Conservation (phyloP, 345 rosid species). For the Eucalyptus microcorys region DNA sequence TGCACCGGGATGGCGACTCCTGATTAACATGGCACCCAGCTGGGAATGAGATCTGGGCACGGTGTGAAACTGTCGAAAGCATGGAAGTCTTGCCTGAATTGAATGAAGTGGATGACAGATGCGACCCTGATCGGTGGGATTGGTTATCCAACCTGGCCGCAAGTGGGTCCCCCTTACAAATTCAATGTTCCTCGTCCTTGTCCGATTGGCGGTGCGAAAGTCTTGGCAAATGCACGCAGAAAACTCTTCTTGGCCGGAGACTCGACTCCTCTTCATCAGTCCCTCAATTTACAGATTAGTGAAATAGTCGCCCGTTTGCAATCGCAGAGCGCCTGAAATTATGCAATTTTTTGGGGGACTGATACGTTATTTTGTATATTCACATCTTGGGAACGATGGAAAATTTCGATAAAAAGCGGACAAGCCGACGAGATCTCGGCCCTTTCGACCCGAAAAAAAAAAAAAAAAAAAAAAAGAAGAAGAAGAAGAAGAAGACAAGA, state of each 20-base stretch:
- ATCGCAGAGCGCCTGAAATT: background rate
- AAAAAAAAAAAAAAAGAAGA: too few species aligned
- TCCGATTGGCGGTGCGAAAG: background rate
- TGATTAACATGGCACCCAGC: background rate
- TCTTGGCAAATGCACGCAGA: background rate
- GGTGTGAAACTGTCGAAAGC: background rate
- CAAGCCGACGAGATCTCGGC: background rate
- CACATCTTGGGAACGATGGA: background rate
- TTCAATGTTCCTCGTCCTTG: background rate
- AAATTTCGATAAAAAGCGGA: background rate
- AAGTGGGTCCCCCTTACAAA: background rate
- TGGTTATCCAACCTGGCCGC: background rate
- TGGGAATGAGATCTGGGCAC: background rate
- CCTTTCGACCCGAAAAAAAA: background rate
- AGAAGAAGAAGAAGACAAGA: too few species aligned
- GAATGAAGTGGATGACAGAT: background rate
- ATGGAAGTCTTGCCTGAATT: background rate
- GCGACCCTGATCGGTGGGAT: background rate
- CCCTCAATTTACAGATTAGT: background rate
- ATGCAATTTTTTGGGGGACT: background rate
- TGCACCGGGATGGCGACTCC: background rate
- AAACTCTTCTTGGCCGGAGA: background rate
- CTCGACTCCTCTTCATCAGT: background rate
- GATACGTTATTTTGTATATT: background rate
- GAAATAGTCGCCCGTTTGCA: background rate